These are phyloP conservation scores for Apiospora kogelbergensis DNA, from an alignment of 2,329 filamentous ascomycete genomes.

Conservation along the genomic window DNA sequence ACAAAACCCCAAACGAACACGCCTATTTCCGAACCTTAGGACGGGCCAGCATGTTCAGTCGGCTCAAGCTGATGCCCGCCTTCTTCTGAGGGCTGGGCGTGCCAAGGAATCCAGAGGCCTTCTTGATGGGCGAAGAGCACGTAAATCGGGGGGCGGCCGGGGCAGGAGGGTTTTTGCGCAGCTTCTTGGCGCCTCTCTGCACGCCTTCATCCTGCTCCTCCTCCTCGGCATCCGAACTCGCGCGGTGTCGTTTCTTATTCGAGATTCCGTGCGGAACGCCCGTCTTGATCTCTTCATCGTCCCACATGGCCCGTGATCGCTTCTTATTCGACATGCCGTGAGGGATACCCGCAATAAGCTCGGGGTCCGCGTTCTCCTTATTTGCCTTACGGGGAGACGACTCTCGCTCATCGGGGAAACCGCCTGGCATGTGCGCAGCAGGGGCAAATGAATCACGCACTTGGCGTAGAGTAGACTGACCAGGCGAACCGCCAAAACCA, in stretches of 20 bases:
- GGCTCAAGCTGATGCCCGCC: conserved; percentile 52
- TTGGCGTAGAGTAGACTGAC: conserved; percentile 61
- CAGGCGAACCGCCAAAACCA: conserved; percentile 57
- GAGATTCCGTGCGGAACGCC: conserved; percentile 60
- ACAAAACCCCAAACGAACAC: background rate
- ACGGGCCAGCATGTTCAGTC: conserved; percentile 60
- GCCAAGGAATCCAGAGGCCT: conserved; percentile 18
- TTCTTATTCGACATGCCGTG: conserved; percentile 69
- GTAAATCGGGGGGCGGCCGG: conserved; percentile 51
- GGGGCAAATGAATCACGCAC: conserved; percentile 53
- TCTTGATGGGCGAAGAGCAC: conserved; percentile 37
- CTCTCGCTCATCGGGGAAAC: conserved; percentile 43
- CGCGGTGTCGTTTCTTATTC: conserved; percentile 66
- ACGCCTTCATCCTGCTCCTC: conserved; percentile 45
- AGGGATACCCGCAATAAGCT: conserved; percentile 45
- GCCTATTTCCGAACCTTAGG: conserved; percentile 55
- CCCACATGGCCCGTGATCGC: conserved; percentile 56
- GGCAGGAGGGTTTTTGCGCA: conserved; percentile 46
- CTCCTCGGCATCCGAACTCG: conserved; percentile 56
- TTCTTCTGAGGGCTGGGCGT: conserved; percentile 53
- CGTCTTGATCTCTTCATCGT: conserved; percentile 31
- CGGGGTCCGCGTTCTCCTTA: conserved; percentile 36
- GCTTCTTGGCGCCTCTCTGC: conserved; percentile 58
- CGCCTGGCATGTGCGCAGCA: conserved; percentile 51
- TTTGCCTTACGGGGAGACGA: conserved; percentile 31